phyloP scores from a whole-genome alignment of 108 stramenopile genomes.

The Chaetoceros muelleri region DNA sequence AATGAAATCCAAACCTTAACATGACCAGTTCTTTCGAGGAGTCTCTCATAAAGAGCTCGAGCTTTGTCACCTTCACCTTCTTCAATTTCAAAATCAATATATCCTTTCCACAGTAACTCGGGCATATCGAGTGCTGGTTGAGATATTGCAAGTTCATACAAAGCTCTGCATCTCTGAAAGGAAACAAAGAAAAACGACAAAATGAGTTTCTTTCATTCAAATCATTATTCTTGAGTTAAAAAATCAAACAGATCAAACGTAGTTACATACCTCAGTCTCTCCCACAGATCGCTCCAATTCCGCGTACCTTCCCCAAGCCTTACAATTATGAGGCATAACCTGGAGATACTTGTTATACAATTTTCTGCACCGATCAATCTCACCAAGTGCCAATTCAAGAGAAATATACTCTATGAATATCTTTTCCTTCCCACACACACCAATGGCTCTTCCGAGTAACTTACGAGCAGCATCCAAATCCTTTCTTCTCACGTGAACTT shows the following conservation, averaged over 20 bases:
- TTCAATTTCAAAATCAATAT: constrained; percentile 96
- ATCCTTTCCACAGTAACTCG: constrained; percentile 94
- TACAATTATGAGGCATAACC: constrained; percentile 82
- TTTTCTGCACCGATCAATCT: constrained; percentile 93
- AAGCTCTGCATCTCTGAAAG: constrained; percentile 75
- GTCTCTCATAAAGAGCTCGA: constrained; percentile 81
- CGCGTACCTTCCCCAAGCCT: constrained; percentile 89
- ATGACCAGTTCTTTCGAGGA: constrained; percentile 89
- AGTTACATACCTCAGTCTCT: constrained; percentile 56
- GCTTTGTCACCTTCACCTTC: constrained; percentile 70
- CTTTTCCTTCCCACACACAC: constrained; percentile 87
- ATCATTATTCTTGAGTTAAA: neutral
- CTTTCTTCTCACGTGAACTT: constrained; percentile 85
- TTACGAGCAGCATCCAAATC: constrained; percentile 88
- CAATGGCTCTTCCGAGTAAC: constrained; percentile 89
- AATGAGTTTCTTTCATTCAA: neutral
- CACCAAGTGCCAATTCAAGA: constrained; percentile 92
- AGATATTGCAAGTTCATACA: constrained; percentile 88
- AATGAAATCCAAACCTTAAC: constrained; percentile 89
- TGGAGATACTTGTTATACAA: constrained; percentile 92
- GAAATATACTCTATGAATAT: constrained; percentile 92
- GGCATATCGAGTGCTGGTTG: constrained; percentile 95
- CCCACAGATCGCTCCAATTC: constrained; percentile 90
- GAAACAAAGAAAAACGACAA: constrained; percentile 1
- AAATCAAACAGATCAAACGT: neutral